These are phyloP conservation scores for Lactuca saligna DNA, from an alignment of 129 eudicot species.

Conservation along the genomic window DNA sequence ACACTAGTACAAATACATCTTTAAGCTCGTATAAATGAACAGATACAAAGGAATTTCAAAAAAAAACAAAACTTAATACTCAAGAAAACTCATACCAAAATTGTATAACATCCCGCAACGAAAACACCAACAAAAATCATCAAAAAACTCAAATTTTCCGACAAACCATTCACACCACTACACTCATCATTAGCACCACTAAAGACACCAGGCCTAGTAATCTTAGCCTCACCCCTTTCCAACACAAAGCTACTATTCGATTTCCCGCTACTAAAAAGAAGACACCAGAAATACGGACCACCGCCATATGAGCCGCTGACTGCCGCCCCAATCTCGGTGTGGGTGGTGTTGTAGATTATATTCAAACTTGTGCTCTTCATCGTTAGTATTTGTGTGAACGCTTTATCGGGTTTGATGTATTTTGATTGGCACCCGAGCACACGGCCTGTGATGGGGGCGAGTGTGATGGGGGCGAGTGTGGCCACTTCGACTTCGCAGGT, in stretches of 20 bases:
- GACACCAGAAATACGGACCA: conserved; percentile 87
- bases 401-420: conserved; percentile 54
- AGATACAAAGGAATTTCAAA: background rate
- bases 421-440: conserved; percentile 74
- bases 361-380: conserved; percentile 46
- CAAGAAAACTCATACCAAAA: conserved; percentile 31
- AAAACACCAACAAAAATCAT: conserved; percentile 34
- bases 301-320: conserved; percentile 88
- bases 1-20: too few species aligned
- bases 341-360: conserved; percentile 60
- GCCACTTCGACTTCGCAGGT: conserved; percentile 57
- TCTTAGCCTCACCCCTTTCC: conserved; percentile 66
- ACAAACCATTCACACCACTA: conserved; percentile 45
- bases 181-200: conserved; percentile 88
- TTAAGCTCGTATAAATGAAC: background rate
- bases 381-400: conserved; percentile 62
- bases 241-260: conserved; percentile 59
- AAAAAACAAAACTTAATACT: too few species aligned
- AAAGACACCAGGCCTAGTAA: conserved; percentile 77
- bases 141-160: conserved; percentile 24
- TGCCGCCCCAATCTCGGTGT: conserved; percentile 83
- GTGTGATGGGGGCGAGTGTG: too few species aligned
- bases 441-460: conserved; percentile 88
- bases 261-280: conserved; percentile 74
- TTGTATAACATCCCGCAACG: conserved; percentile 26